Evolutionary conservation across 1,139 yeast genomes (phyloP).

Genomic region (Yamadazyma jaroonii): DNA sequence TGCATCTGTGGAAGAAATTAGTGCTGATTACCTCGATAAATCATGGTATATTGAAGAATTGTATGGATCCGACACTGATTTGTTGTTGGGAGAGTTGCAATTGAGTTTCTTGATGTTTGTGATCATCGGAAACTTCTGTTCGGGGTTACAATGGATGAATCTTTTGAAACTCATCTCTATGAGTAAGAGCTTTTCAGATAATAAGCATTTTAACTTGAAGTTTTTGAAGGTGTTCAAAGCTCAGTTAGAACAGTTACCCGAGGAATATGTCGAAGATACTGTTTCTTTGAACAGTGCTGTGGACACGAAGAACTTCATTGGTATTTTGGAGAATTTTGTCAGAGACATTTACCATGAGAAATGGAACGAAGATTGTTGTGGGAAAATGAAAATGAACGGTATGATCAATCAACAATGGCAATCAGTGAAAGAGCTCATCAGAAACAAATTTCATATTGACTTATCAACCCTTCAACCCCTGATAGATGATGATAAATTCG

Average conservation of each 20-base stretch:
- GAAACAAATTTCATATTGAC: slow-evolving; percentile 18
- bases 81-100: slow-evolving; percentile 26
- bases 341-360: slow-evolving; percentile 15
- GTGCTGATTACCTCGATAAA: slow-evolving; percentile 24
- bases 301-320: slow-evolving; percentile 16
- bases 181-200: slow-evolving; percentile 15
- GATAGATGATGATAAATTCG: slow-evolving; percentile 19
- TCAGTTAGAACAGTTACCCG: slow-evolving; percentile 23
- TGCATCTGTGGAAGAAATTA: slow-evolving; percentile 13
- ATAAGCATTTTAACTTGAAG: slow-evolving; percentile 13
- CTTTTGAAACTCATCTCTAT: slow-evolving; percentile 23
- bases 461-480: slow-evolving; percentile 9
- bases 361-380: slow-evolving; percentile 18
- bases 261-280: slow-evolving; percentile 22
- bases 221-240: slow-evolving; percentile 15
- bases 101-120: slow-evolving; percentile 24
- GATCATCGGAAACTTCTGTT: slow-evolving; percentile 27
- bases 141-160: slow-evolving; percentile 30
- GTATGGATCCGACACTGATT: slow-evolving; percentile 19
- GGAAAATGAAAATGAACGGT: slow-evolving; percentile 21
- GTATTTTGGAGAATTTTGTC: slow-evolving; percentile 20
- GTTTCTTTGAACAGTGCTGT: slow-evolving; percentile 16
- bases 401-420: slow-evolving; percentile 20
- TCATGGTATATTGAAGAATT: slow-evolving; percentile 26
- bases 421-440: slow-evolving; percentile 8